Evolutionary conservation across 305 asterid genomes (phyloP), one percentile per base, ranked within the genome.

Genomic region (Striga hermonthica): DNA sequence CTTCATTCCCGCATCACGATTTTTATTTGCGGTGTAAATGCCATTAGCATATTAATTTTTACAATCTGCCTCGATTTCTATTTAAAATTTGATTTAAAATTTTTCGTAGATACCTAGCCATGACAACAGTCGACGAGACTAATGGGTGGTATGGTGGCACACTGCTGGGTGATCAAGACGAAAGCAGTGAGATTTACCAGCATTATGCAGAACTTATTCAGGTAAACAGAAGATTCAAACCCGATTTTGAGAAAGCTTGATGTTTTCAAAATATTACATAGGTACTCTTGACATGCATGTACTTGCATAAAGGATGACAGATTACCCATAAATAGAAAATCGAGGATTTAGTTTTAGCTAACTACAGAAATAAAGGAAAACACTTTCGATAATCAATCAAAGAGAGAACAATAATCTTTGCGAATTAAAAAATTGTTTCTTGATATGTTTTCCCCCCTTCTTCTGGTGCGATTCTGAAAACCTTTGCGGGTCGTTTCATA

Each of bases 101-200:
- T n/a, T n/a, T n/a, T n/a, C 62, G 44, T 73, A 93, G 99, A 76
- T 93, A 90, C 79, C 79, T 83, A 34, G 90, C 95, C 63, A 84
- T 88, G 95, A 93, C 90, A 40, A 80, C 95, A n/a, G 81, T 83
- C 14, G 85, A 90, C 39, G 96, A 93, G 81, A 78, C 95, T 60
- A 88, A 84, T 76, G 97, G 96, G 65, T 93, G 99, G 99, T 93
- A 85, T 67, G 96, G 99, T 3, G 97, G 97, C 59, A 82, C 93
- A 9, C 76, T 93, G 76, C 83, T 93, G 64, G 99, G 95, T 13
- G 97, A 90, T 78, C 95, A 81, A 81, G 96, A 90, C 56, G 97
- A 90, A 74, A 81, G 41, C 82, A 88, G 93, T 56, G 88, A 79
- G 57, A 83, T 90, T 73, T 93, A 81, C 78, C 89, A 68, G 76